phyloP scores from a whole-genome alignment of 202 grass and related monocot genomes.

The Eragrostis tef region DNA sequence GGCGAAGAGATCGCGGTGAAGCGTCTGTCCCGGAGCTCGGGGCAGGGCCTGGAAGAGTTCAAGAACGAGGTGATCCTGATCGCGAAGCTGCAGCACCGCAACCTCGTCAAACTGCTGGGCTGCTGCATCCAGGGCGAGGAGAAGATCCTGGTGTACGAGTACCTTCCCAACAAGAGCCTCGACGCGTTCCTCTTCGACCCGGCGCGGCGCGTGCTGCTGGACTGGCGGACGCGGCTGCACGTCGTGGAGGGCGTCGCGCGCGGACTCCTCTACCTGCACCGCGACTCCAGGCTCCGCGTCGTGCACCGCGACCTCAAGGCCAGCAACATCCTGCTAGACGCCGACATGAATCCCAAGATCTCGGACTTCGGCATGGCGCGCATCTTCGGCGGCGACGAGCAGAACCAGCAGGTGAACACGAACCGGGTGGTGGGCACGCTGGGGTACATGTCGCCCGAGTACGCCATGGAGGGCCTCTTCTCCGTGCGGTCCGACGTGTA shows the following conservation, averaged over 20 bases:
- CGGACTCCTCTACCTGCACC: constrained; percentile 65
- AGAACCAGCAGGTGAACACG: constrained; percentile 62
- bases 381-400: constrained; percentile 55
- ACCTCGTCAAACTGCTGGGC: constrained; percentile 60
- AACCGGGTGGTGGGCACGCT: constrained; percentile 61
- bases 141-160: constrained; percentile 77
- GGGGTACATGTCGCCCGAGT: constrained; percentile 31
- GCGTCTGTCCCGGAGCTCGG: constrained; percentile 60
- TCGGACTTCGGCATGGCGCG: constrained; percentile 75
- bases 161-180: constrained; percentile 70
- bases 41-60: constrained; percentile 71
- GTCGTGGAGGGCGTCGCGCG: constrained; percentile 64
- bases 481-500: constrained; percentile 68
- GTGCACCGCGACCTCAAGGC: constrained; percentile 70
- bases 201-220: constrained; percentile 37
- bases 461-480: constrained; percentile 29
- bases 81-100: constrained; percentile 75
- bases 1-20: constrained; percentile 68
- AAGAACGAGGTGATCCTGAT: constrained; percentile 77
- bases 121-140: constrained; percentile 69
- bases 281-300: constrained; percentile 60
- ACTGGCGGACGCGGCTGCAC: constrained; percentile 55
- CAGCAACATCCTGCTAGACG: constrained; percentile 71
- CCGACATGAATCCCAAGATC: constrained; percentile 67
- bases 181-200: constrained; percentile 72